phyloP scores from a whole-genome alignment of 257 asterid genomes.

The Capsicum rhomboideum region DNA sequence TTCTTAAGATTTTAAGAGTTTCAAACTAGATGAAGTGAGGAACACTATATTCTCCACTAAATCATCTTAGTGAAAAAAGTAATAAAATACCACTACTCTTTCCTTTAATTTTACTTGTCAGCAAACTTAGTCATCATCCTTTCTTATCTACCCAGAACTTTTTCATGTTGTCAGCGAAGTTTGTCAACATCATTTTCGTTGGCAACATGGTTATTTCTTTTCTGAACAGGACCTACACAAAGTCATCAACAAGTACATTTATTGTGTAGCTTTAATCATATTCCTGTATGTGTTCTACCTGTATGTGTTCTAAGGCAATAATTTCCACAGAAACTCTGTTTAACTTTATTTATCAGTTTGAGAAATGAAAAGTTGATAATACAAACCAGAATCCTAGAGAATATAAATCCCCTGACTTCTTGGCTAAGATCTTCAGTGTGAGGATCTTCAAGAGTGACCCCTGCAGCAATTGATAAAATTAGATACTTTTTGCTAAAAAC shows the following conservation, averaged over 20 bases:
- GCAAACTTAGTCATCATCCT: not conserved
- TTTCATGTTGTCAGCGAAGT: not conserved
- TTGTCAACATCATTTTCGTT: not conserved
- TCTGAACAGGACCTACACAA: not conserved
- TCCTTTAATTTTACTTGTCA: not conserved
- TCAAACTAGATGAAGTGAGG: not conserved
- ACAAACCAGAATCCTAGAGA: conserved; percentile 81
- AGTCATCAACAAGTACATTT: not conserved
- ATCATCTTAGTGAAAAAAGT: not conserved
- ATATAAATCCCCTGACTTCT: conserved; percentile 94
- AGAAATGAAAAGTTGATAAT: not conserved
- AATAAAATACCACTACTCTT: not conserved
- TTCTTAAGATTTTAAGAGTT: not conserved
- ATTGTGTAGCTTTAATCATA: not conserved
- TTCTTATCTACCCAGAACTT: not conserved
- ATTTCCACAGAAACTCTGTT: not conserved
- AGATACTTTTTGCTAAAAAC: not conserved
- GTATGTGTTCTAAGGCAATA: not conserved
- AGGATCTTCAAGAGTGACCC: conserved; percentile 97
- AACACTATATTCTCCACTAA: not conserved
- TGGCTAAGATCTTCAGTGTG: conserved; percentile 97
- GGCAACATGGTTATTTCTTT: not conserved
- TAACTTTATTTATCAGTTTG: not conserved
- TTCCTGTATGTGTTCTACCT: not conserved
- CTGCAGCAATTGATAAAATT: conserved; percentile 31